Base-by-base conservation (phyloP, 1,284 basidiomycete genomes). In the Anthracocystis walkeri region DNA sequence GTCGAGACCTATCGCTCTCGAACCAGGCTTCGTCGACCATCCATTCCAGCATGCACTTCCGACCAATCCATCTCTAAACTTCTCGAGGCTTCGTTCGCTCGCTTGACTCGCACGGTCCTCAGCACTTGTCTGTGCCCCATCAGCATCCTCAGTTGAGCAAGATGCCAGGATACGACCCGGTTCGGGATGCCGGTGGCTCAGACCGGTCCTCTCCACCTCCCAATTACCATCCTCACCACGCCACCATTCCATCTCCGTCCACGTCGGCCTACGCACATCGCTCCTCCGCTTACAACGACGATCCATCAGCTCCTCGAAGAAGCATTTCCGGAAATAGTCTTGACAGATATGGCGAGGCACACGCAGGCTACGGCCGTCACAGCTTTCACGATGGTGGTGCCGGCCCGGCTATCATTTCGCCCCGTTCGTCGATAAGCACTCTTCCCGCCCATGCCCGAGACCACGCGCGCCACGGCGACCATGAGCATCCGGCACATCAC, bases 141-240 rank as follows among this genome's bases (percentile, higher is more conserved):
- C 31, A 33, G 14, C 35, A 38, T n/a, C 25, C 20, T 7, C 2
- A 31, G 18, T 16, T 11, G 7, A n/a, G 21, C 58, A 40, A n/a
- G 20, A 65, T 65, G 63, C 58, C 62, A 1, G 58, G 58, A 18
- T 71, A 71, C 50, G 68, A 71, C 25, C 68, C 68, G 4, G 68
- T 71, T 20, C 62, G 68, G 8, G 68, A 71, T 44, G 68, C 68
- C 23, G 68, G 68, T 38, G 62, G 62, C 23, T 62, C 62, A 25
- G 68, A 65, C 50, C 44, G 63, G n/a, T 61, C 62, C 12, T 71
- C 68, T 40, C 63, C 68, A 31, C 51, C 63, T 18, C 53, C 62
- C 0, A 44, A 49, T 8, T 38, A 61, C 27, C 58, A 49, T 21
- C 12, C 20, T 3, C 62, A 62, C 21, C 64, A 65, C 20, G 55